Conservation (phyloP, 345 rosid species). For the Passiflora organensis region DNA sequence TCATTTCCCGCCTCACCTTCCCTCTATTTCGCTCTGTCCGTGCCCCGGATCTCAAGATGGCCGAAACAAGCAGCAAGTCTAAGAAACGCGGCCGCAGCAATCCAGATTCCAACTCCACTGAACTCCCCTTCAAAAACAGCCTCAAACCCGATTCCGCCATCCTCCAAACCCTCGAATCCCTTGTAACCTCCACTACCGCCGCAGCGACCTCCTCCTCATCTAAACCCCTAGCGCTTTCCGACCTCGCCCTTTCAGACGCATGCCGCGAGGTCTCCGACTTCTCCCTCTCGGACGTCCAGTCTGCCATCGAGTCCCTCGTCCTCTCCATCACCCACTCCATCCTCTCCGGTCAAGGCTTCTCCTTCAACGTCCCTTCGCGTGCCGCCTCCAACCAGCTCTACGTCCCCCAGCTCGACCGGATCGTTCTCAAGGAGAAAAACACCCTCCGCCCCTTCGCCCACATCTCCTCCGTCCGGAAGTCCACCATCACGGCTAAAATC, state of each 20-base stretch:
- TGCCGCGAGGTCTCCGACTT: slow-evolving; percentile 92
- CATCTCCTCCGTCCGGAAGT: slow-evolving; percentile 76
- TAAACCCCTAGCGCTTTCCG: slow-evolving; percentile 68
- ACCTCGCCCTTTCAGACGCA: slow-evolving; percentile 60
- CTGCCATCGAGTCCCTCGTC: slow-evolving; percentile 60
- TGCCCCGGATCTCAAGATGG: slow-evolving; percentile 2
- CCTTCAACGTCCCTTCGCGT: slow-evolving; percentile 92
- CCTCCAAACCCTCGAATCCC: slow-evolving; percentile 45
- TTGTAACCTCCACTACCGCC: slow-evolving; percentile 25
- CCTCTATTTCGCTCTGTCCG: background rate
- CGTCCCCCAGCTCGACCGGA: slow-evolving; percentile 98
- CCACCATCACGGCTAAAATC: slow-evolving; percentile 80
- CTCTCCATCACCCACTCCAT: slow-evolving; percentile 71
- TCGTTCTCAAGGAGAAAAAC: slow-evolving; percentile 85
- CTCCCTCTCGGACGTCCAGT: slow-evolving; percentile 76
- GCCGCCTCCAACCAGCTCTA: slow-evolving; percentile 90
- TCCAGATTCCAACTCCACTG: slow-evolving; percentile 29
- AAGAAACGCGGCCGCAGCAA: slow-evolving; percentile 75
- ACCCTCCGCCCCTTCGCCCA: slow-evolving; percentile 86
- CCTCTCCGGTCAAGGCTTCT: slow-evolving; percentile 79
- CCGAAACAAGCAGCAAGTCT: slow-evolving; percentile 14
- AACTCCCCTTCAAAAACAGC: slow-evolving; percentile 62
- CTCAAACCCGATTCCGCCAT: slow-evolving; percentile 61
- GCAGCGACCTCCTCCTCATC: slow-evolving; percentile 34
- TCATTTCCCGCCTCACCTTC: slow-evolving; percentile 6